These are phyloP conservation scores for Komagataella ulmi DNA, from an alignment of 805 yeast species.

Conservation along the genomic window DNA sequence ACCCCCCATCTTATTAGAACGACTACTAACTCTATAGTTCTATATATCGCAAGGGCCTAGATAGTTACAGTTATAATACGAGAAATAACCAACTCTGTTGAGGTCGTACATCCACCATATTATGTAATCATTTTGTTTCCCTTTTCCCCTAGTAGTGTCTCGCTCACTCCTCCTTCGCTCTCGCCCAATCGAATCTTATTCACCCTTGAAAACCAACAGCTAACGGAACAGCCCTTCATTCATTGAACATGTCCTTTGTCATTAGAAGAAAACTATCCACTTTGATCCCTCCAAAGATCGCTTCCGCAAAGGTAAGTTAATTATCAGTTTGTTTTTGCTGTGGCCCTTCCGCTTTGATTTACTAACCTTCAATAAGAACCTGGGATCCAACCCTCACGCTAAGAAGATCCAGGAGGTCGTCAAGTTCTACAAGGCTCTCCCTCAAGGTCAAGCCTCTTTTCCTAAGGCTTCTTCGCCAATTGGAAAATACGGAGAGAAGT, in stretches of 20 bases:
- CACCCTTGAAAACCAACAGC: neutral
- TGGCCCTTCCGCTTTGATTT: neutral
- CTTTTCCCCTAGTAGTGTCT: neutral
- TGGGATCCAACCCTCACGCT: constrained; percentile 93
- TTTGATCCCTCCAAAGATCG: constrained; percentile 97
- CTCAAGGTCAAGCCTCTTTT: constrained; percentile 83
- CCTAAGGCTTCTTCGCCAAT: constrained; percentile 54
- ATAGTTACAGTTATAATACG: neutral
- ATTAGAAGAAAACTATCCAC: constrained; percentile 90
- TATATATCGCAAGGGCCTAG: neutral
- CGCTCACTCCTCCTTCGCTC: neutral
- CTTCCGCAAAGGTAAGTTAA: constrained; percentile 74
- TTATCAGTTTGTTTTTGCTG: neutral
- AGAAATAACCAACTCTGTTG: neutral
- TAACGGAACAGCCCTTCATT: neutral
- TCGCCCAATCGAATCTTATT: constrained; percentile 4
- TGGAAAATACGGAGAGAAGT: constrained; percentile 76
- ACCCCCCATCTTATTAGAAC: constrained; percentile 3
- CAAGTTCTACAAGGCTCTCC: constrained; percentile 88
- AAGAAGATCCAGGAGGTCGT: constrained; percentile 94
- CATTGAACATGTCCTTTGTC: constrained; percentile 56
- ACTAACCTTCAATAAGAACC: constrained; percentile 35
- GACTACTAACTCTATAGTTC: neutral
- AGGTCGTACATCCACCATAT: neutral
- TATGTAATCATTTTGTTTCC: neutral